A percentile compares a stretch with the other conserved stretches of the same genome.
Conservation (phyloP, 2,329 filamentous ascomycete species). For the Aspergillus sp. region DNA sequence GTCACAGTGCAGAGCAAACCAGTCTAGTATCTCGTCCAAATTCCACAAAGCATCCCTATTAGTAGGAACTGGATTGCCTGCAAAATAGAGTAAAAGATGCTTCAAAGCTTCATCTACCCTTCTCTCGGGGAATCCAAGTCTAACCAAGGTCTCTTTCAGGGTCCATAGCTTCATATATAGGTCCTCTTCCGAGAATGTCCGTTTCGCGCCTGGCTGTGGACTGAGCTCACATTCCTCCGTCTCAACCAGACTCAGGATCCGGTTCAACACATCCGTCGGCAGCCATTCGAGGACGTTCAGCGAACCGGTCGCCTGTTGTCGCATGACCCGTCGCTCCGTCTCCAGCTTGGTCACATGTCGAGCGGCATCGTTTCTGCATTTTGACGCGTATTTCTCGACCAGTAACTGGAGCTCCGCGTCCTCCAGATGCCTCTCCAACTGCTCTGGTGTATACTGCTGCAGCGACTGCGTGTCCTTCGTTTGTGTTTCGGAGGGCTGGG, state of each 20-base stretch:
- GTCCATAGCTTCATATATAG: slow-evolving; percentile 76
- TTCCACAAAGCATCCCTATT: slow-evolving; percentile 71
- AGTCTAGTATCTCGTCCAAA: slow-evolving; percentile 79
- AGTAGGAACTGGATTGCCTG: slow-evolving; percentile 48
- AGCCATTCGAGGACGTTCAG: slow-evolving; percentile 73
- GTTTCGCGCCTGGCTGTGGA: slow-evolving; percentile 24
- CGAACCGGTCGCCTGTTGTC: slow-evolving; percentile 63
- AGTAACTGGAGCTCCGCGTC: slow-evolving; percentile 82
- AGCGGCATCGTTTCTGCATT: slow-evolving; percentile 69
- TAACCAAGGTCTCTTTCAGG: slow-evolving; percentile 63
- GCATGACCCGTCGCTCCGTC: slow-evolving; percentile 76
- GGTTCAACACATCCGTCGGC: slow-evolving; percentile 67
- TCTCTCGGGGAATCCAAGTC: slow-evolving; percentile 60
- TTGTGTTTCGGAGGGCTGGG: slow-evolving; percentile 9
- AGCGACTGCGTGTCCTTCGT: slow-evolving; percentile 25
- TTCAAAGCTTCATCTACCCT: slow-evolving; percentile 59
- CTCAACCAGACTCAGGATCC: slow-evolving; percentile 60
- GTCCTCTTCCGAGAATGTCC: slow-evolving; percentile 63
- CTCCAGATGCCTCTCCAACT: slow-evolving; percentile 83
- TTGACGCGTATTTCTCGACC: slow-evolving; percentile 75
- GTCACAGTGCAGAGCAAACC: slow-evolving; percentile 73
- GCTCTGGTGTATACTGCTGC: slow-evolving; percentile 66
- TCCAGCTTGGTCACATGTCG: slow-evolving; percentile 72
- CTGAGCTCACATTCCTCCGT: slow-evolving; percentile 36
- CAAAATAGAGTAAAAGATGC: slow-evolving; percentile 60